These are phyloP conservation scores for Penicillium sp. DNA, from an alignment of 2,329 filamentous ascomycete species.

Conservation along the genomic window DNA sequence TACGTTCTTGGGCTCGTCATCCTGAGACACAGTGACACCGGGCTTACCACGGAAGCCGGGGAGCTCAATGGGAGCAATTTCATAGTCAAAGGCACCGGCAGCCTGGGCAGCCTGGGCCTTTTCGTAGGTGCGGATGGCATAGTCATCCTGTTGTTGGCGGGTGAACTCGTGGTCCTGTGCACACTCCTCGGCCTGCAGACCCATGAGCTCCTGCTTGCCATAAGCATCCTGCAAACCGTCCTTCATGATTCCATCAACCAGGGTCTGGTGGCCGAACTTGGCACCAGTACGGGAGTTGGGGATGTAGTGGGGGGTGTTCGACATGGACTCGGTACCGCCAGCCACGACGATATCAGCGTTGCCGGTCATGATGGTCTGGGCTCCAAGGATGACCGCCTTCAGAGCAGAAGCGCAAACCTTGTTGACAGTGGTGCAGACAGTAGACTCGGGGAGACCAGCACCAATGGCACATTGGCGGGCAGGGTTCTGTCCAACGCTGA, in stretches of 20 bases:
- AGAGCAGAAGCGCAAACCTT: conserved; percentile 96
- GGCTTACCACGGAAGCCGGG: conserved; percentile 89
- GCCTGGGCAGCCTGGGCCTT: conserved; percentile 85
- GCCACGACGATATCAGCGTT: conserved; percentile 91
- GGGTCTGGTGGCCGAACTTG: conserved; percentile 88
- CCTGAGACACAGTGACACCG: conserved; percentile 71
- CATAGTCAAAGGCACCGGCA: conserved; percentile 74
- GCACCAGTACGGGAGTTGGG: conserved; percentile 79
- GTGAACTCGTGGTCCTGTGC: conserved; percentile 76
- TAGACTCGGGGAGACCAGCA: conserved; percentile 77
- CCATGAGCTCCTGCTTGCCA: conserved; percentile 93
- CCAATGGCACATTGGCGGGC: conserved; percentile 90
- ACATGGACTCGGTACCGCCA: conserved; percentile 97
- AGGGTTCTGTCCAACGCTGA: conserved; percentile 89
- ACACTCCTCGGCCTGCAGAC: conserved; percentile 87
- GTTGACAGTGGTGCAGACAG: conserved; percentile 91
- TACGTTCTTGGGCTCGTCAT: conserved; percentile 94
- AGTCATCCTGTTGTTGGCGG: conserved; percentile 87
- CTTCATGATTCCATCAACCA: conserved; percentile 89
- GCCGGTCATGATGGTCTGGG: conserved; percentile 96
- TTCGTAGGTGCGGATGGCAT: conserved; percentile 93
- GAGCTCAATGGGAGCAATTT: conserved; percentile 89
- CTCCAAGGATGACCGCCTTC: conserved; percentile 91
- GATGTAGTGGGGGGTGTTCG: conserved; percentile 94
- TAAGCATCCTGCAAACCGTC: conserved; percentile 94